Percentiles rank a stretch among this genome's conserved stretches.
phyloP scores from a whole-genome alignment of 2,329 filamentous ascomycete species.

The Colletotrichum navitas region DNA sequence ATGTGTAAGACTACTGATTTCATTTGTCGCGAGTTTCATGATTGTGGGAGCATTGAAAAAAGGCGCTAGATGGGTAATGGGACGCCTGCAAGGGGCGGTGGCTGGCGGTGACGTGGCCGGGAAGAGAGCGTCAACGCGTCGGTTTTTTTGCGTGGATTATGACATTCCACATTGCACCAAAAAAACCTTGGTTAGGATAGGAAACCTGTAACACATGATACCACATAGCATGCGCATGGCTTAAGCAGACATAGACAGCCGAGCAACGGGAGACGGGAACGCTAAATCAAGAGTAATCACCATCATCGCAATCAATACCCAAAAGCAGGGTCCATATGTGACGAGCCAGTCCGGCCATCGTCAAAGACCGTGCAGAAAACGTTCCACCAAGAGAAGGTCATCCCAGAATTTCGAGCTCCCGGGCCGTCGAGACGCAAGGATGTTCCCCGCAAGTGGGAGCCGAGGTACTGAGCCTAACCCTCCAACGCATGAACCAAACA shows the following conservation, averaged over 20 bases:
- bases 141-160: slow-evolving; percentile 20
- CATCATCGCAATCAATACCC: neutral
- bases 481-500: neutral
- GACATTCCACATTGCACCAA: slow-evolving; percentile 20
- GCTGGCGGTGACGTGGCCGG: neutral
- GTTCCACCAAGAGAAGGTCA: neutral
- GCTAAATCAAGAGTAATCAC: slow-evolving; percentile 1
- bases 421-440: neutral
- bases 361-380: neutral
- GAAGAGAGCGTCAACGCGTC: neutral
- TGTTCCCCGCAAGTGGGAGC: neutral
- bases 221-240: slow-evolving; percentile 25
- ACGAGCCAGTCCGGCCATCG: neutral
- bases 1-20: slow-evolving; percentile 34
- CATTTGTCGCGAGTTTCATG: slow-evolving; percentile 9
- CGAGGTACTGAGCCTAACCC: neutral
- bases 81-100: neutral
- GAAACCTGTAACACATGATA: slow-evolving; percentile 33
- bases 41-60: slow-evolving; percentile 1
- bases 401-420: neutral
- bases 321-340: neutral
- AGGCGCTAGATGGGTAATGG: slow-evolving; percentile 3
- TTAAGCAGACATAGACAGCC: slow-evolving; percentile 23
- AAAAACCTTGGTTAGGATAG: slow-evolving; percentile 29
- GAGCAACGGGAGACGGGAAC: neutral